These are phyloP conservation scores for Monosporascus cannonballus DNA, from an alignment of 2,329 filamentous ascomycete species.

Conservation along the genomic window DNA sequence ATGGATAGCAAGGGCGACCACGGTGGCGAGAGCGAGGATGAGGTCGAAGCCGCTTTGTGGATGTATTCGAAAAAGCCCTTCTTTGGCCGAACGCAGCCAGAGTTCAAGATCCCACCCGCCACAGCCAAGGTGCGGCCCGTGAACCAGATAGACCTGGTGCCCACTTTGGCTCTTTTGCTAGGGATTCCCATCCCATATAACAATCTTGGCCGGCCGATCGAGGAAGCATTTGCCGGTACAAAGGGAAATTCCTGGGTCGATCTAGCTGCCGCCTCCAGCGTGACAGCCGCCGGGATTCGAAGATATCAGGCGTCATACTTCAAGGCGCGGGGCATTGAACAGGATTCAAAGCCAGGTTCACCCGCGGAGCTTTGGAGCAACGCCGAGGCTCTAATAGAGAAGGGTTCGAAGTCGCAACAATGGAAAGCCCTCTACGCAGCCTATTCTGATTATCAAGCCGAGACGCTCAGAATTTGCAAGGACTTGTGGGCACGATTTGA, in stretches of 20 bases:
- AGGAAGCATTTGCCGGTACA: slow-evolving; percentile 79
- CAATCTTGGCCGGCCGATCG: slow-evolving; percentile 86
- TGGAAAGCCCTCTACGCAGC: slow-evolving; percentile 45
- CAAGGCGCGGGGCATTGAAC: slow-evolving; percentile 60
- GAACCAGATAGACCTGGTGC: slow-evolving; percentile 90
- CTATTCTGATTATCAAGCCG: slow-evolving; percentile 68
- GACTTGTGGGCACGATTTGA: slow-evolving; percentile 90
- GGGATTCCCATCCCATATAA: slow-evolving; percentile 95
- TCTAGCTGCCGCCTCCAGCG: slow-evolving; percentile 67
- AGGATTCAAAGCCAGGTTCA: slow-evolving; percentile 47
- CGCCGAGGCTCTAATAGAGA: slow-evolving; percentile 34
- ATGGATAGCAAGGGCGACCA: slow-evolving; percentile 98
- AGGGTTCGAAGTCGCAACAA: slow-evolving; percentile 31
- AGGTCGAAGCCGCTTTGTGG: slow-evolving; percentile 91
- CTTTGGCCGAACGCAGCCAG: slow-evolving; percentile 70
- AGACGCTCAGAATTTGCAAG: slow-evolving; percentile 75
- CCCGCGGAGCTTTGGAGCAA: slow-evolving; percentile 53
- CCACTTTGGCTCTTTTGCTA: slow-evolving; percentile 79
- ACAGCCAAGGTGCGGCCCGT: slow-evolving; percentile 72
- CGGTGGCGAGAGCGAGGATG: slow-evolving; percentile 95
- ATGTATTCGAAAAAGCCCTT: slow-evolving; percentile 89
- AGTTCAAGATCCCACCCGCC: slow-evolving; percentile 51
- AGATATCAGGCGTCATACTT: slow-evolving; percentile 85
- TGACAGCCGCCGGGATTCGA: slow-evolving; percentile 80
- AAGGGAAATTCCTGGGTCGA: slow-evolving; percentile 68